phyloP scores from a whole-genome alignment of 164 flowering plant genomes.

The Dillenia turbinata region DNA sequence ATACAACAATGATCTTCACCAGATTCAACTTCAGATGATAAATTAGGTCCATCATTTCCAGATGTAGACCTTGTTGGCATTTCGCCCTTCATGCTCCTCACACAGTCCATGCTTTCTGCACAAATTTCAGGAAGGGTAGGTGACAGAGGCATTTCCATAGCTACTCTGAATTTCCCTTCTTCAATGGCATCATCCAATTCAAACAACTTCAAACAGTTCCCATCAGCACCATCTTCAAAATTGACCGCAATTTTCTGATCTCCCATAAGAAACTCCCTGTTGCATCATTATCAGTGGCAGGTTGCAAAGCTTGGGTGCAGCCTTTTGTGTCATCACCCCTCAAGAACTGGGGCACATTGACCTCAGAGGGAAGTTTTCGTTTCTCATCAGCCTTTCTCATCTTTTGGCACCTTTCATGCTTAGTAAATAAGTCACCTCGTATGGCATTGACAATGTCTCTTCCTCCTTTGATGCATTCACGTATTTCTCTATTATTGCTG shows the following conservation, averaged over 20 bases:
- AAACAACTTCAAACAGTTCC: conserved; percentile 65
- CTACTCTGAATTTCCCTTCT: conserved; percentile 48
- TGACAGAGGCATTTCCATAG: conserved; percentile 58
- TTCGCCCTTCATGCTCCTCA: conserved; percentile 5
- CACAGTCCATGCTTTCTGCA: too few relatives aligned
- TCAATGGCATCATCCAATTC: conserved; percentile 62
- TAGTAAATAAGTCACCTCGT: conserved; percentile 10
- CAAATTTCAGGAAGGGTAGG: conserved; percentile 62
- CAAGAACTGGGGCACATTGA: conserved; percentile 5
- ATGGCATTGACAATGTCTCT: too few relatives aligned
- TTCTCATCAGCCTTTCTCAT: conserved; percentile 30
- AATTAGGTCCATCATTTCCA: conserved; percentile 10
- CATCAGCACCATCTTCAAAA: conserved; percentile 26
- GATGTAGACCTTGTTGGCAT: conserved; percentile 3
- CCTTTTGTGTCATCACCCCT: conserved; percentile 13
- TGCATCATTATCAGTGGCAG: conserved; percentile 13
- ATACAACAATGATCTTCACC: conserved; percentile 20
- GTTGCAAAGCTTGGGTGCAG: conserved; percentile 5
- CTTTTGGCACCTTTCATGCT: conserved; percentile 18
- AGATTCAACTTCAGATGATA: conserved; percentile 12
- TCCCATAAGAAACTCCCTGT: conserved; percentile 7
- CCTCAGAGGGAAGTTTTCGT: conserved; percentile 3
- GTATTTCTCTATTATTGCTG: too few relatives aligned
- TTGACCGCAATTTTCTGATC: conserved; percentile 6
- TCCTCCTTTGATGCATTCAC: too few relatives aligned